A percentile compares a stretch with the other conserved stretches of the same genome.
These are phyloP conservation scores for Quercus engelmannii DNA, from an alignment of 306 rosid genomes.

Conservation along the genomic window DNA sequence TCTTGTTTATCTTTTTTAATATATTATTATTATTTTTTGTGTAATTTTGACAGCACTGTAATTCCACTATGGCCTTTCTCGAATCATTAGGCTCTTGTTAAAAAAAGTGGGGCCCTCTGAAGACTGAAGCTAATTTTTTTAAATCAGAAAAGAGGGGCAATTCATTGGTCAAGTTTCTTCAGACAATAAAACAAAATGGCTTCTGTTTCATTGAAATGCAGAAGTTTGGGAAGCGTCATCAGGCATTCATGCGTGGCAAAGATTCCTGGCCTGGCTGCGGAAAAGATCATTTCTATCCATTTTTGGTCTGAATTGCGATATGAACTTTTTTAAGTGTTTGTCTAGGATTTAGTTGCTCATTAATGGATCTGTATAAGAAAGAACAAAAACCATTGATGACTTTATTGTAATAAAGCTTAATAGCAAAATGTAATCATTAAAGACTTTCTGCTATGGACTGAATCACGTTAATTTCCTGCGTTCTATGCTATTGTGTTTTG, in stretches of 20 bases:
- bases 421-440: too few relatives aligned
- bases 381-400: too few relatives aligned
- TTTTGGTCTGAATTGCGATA: slow-evolving; percentile 56
- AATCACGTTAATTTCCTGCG: too few relatives aligned
- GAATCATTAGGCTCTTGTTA: slow-evolving; percentile 43
- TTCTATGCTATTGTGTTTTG: neutral
- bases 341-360: too few relatives aligned
- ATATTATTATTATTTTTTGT: slow-evolving; percentile 11
- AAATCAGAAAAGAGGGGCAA: slow-evolving; percentile 66
- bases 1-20: slow-evolving; percentile 24
- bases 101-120: slow-evolving; percentile 44
- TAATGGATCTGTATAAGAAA: too few relatives aligned
- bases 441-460: too few relatives aligned
- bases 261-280: slow-evolving; percentile 66
- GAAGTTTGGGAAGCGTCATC: slow-evolving; percentile 65
- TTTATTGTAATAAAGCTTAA: too few relatives aligned
- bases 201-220: slow-evolving; percentile 49
- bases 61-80: slow-evolving; percentile 65
- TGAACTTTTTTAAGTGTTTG: slow-evolving; percentile 27
- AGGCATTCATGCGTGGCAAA: slow-evolving; percentile 43
- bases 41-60: slow-evolving; percentile 69
- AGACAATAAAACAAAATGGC: slow-evolving; percentile 52
- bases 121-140: slow-evolving; percentile 29
- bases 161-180: slow-evolving; percentile 62
- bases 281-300: slow-evolving; percentile 73